Base-by-base conservation (phyloP, 2,329 filamentous ascomycete genomes). In the Neobulgaria alba region DNA sequence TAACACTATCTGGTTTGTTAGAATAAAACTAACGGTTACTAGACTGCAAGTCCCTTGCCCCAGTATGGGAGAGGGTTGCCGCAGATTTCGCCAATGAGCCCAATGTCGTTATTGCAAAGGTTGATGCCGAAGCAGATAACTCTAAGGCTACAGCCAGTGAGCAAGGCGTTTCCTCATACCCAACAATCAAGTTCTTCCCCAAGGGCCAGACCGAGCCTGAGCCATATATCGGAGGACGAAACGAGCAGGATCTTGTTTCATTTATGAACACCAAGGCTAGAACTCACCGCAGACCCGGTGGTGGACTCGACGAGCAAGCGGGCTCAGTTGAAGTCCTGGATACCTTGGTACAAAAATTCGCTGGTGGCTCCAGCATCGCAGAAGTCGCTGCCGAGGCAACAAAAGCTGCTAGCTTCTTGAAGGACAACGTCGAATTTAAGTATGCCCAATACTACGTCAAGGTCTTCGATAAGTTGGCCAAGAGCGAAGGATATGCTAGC, bases 11-110 rank as follows among this genome's bases (percentile, higher is more conserved):
- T 18, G 17, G 9, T 17, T 17, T 15, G 14, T 26, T 9, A 29
- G 5, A 30, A 23, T 31, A 33, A 38, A 39, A 33, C 49, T 56
- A 46, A 57, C 15, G 20, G n/a, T 20, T 26, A 29, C 29, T 61
- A 95, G 92, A 98, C 77, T 98, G 92, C 85, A 98, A 98, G 73
- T 82, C 59, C 57, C 81, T 98, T 49, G 89, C 89, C 36, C 92
- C 92, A 33, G 75, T 72, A 53, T 98, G 88, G 86, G 92, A 98
- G 67, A 77, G 77, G 38, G 70, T 96, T 50, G 90, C 92, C 48
- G 71, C 71, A 47, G 84, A 88, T 66, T 98, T 89, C 66, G 72
- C 73, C 51, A 75, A 71, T 60, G 92, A 98, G 58, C 66, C 79
- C 45, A 72, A 75, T 51, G 86, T 98, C 49, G 61, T 95, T 33